These are phyloP conservation scores for Alternaria sp. DNA, from an alignment of 2,329 filamentous ascomycete species.

Conservation along the genomic window DNA sequence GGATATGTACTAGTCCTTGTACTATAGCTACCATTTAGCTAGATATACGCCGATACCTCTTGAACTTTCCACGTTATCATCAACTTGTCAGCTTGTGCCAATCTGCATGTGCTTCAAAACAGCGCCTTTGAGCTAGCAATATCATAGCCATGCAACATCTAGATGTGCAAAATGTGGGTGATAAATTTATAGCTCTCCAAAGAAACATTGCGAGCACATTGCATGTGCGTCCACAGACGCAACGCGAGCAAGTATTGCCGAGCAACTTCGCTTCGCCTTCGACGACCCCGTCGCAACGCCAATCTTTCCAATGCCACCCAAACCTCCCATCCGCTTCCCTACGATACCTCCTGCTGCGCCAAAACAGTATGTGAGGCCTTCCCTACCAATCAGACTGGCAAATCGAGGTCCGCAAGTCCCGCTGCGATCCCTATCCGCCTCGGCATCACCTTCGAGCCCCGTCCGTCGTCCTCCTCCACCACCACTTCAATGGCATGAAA, in stretches of 20 bases:
- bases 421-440: slow-evolving; percentile 7
- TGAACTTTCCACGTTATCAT: slow-evolving; percentile 17
- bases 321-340: slow-evolving; percentile 32
- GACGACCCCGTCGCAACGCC: not conserved
- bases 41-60: slow-evolving; percentile 30
- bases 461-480: slow-evolving; percentile 11
- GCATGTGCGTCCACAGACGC: not conserved
- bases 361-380: slow-evolving; percentile 10
- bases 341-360: slow-evolving; percentile 11
- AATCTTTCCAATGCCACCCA: slow-evolving; percentile 32
- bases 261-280: slow-evolving; percentile 7
- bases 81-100: not conserved
- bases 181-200: not conserved
- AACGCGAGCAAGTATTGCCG: slow-evolving; percentile 18
- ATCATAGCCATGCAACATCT: not conserved
- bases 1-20: slow-evolving; percentile 51
- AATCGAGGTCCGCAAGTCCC: slow-evolving; percentile 10
- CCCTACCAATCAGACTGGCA: not conserved
- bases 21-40: slow-evolving; percentile 46
- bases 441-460: slow-evolving; percentile 5
- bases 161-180: not conserved
- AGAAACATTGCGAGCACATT: not conserved
- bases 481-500: slow-evolving; percentile 16
- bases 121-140: not conserved
- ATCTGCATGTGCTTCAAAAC: not conserved